A percentile compares a stretch with the other conserved stretches of the same genome.
phyloP scores from a whole-genome alignment of 768 basidiomycete genomes.

The Lentinula sp. region DNA sequence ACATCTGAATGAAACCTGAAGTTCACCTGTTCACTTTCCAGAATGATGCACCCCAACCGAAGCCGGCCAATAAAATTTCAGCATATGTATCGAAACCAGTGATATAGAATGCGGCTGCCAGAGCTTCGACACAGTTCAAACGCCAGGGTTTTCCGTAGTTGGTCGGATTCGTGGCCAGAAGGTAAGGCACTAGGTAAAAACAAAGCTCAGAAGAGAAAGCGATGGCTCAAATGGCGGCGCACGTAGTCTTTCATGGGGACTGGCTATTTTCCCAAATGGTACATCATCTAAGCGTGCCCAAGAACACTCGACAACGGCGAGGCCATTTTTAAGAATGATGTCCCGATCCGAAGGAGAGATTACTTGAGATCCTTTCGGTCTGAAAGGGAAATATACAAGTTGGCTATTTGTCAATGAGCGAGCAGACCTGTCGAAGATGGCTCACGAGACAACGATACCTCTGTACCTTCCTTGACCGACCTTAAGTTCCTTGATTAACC shows the following conservation, averaged over 20 bases:
- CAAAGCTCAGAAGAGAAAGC: background rate
- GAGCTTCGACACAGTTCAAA: constrained; percentile 89
- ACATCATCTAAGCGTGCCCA: constrained; percentile 96
- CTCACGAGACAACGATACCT: constrained; percentile 93
- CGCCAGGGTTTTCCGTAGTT: constrained; percentile 99
- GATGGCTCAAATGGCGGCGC: constrained; percentile 24
- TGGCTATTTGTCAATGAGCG: background rate
- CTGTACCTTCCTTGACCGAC: constrained; percentile 77
- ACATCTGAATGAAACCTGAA: background rate
- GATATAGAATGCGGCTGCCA: constrained; percentile 94
- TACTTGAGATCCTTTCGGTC: constrained; percentile 77
- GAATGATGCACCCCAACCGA: constrained; percentile 91
- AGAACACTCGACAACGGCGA: constrained; percentile 98
- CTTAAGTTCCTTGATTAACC: constrained; percentile 76
- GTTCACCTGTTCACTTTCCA: constrained; percentile 76
- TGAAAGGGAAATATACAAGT: constrained; percentile 21
- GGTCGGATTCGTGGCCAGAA: constrained; percentile 92
- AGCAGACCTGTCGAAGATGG: constrained; percentile 8
- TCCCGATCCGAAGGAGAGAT: constrained; percentile 84
- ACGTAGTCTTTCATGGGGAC: constrained; percentile 89
- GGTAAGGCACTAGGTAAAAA: constrained; percentile 74
- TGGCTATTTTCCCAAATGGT: constrained; percentile 89
- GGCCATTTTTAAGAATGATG: constrained; percentile 63
- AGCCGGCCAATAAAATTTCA: constrained; percentile 68
- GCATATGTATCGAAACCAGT: constrained; percentile 82